Evolutionary conservation across 345 rosid species (phyloP).

Genomic region (Acer saccharum): DNA sequence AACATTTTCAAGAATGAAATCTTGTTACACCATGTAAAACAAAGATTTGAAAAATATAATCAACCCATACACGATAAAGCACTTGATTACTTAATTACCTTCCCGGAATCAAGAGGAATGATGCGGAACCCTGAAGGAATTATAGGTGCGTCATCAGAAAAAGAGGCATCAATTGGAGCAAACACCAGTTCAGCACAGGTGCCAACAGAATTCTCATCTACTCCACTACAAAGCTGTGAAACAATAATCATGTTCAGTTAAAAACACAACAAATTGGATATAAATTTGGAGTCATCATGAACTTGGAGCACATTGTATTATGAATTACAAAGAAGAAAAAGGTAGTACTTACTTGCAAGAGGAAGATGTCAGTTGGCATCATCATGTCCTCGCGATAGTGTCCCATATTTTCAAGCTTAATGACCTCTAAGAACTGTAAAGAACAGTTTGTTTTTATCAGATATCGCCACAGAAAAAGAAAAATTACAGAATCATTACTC

Average conservation of each 20-base stretch:
- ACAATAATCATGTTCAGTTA: constrained; percentile 8
- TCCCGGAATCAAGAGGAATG: constrained; percentile 82
- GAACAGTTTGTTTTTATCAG: constrained; percentile 2
- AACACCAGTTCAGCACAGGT: constrained; percentile 85
- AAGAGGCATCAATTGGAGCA: constrained; percentile 96
- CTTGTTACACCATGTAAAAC: background rate
- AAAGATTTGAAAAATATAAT: background rate
- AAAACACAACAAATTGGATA: background rate
- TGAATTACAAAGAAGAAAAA: background rate
- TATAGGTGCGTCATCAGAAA: constrained; percentile 93
- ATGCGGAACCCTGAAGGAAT: constrained; percentile 97
- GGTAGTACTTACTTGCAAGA: constrained; percentile 68
- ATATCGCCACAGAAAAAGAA: constrained; percentile 1
- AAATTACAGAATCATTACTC: background rate
- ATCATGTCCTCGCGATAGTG: constrained; percentile 87
- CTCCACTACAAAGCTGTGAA: constrained; percentile 87
- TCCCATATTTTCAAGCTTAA: constrained; percentile 82
- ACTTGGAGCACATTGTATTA: background rate
- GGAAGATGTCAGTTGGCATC: constrained; percentile 90
- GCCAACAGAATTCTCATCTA: constrained; percentile 86
- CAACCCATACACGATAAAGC: background rate
- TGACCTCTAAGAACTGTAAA: constrained; percentile 85
- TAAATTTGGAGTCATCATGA: background rate
- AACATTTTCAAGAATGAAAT: constrained; percentile 7
- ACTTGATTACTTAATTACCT: constrained; percentile 43